Base-by-base conservation (phyloP, 73 alveolate genomes). In the Stentor roeselii region DNA sequence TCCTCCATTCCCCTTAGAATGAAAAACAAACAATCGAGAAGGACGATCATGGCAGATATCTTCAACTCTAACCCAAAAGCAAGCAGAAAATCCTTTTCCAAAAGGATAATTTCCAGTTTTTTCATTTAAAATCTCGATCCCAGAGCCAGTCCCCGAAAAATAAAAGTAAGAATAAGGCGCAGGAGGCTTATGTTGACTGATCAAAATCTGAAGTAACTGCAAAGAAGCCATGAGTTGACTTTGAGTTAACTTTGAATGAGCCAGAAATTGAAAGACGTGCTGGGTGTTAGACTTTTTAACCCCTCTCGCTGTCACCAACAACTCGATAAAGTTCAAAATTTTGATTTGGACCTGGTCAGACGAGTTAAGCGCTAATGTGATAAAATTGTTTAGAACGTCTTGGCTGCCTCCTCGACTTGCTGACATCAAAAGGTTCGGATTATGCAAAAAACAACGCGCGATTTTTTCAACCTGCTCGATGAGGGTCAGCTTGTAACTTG, bases 1-100 rank as follows among this genome's bases (percentile, higher is more conserved):
- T 21, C 80, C 80, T 36, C 80, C 80, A 67, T 34, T 67, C 34
- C 80, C 80, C 34, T 67, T 21, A 21, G 80, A 67, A 32, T 67
- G 80, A 67, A 67, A 67, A 1, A n/a, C 27, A 36, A 67, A 27
- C 14, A 67, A 34, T 21, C 41, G 21, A 11, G 50, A 30, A 34
- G 80, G 80, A 27, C 27, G 21, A 32, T 67, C 37, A 21, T 11
- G 14, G 41, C 37, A 27, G 11, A 67, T 1, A 32, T 67, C 80
- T 34, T 67, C 80, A 67, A 67, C 41, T 1, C 80, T 0, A 21
- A 67, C 34, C 80, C 80, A 67, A 67, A 67, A 67, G 37, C 80
- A 67, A 30, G 80, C 80, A 27, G 80, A 67, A 34, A 67, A 1
- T 0, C 41, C 80, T 34, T 67, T 67, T 67, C 34, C 42, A 40